Percentiles rank a stretch among this genome's conserved stretches.
phyloP scores from a whole-genome alignment of 345 rosid genomes.

The Ailanthus altissimus region DNA sequence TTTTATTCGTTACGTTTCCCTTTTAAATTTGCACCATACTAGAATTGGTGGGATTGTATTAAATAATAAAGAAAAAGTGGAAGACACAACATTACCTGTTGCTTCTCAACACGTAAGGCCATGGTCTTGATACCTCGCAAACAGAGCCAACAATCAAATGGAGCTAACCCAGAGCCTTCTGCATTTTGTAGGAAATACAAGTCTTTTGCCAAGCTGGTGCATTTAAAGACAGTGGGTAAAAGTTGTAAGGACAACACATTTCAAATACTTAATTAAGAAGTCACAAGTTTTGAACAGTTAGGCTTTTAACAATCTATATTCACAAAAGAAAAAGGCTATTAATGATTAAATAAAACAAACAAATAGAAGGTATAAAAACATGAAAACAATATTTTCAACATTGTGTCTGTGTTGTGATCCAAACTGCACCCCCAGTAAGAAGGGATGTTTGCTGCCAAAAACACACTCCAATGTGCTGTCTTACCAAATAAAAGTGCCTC shows the following conservation, averaged over 20 bases:
- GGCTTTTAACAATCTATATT: too few relatives aligned
- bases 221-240: slow-evolving; percentile 6
- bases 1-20: not conserved
- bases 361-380: not conserved
- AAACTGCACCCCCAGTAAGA: not conserved
- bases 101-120: slow-evolving; percentile 91
- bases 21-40: not conserved
- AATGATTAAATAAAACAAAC: not conserved
- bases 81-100: slow-evolving; percentile 61
- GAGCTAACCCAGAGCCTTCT: slow-evolving; percentile 94
- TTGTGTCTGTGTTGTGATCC: not conserved
- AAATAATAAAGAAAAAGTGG: not conserved
- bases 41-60: not conserved
- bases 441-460: not conserved
- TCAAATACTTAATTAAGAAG: not conserved
- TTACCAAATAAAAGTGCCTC: not conserved
- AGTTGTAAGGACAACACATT: not conserved
- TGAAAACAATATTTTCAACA: not conserved
- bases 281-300: not conserved
- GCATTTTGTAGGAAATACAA: slow-evolving; percentile 93
- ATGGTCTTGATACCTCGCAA: slow-evolving; percentile 90
- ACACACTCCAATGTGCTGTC: not conserved
- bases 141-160: slow-evolving; percentile 97
- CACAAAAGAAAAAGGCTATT: too few relatives aligned
- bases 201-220: slow-evolving; percentile 70